Evolutionary conservation across 2,329 filamentous ascomycete genomes (phyloP), one percentile per base, ranked within the genome.

Genomic region (Xylaria sp.): DNA sequence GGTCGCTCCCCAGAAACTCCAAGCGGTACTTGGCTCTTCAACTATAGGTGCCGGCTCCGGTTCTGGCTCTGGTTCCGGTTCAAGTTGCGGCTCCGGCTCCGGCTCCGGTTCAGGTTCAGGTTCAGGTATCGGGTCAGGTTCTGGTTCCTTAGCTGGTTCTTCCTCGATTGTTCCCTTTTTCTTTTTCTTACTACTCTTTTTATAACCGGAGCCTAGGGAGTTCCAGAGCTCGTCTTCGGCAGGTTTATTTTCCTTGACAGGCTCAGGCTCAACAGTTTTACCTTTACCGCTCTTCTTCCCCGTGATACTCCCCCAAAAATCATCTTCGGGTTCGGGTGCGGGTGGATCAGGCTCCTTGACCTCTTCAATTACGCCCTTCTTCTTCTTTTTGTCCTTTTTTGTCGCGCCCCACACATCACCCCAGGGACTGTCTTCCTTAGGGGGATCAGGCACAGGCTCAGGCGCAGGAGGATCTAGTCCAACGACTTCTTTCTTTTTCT

Each of bases 1-100:
- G 12, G 82, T 81, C 60, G 84, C 87, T 37, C 84, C 85, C 82
- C 87, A 89, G 57, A 85, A 84, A 68, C 81, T 84, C 76, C 87
- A 88, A 72, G 87, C 87, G 66, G 86, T 86, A 63, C 65, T 63
- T 27, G 63, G 51, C 35, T 87, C 85, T 50, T 82, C 81, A 16
- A 76, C 79, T 42, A 79, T 75, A 59, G 79, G 71, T 57, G 79
- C 77, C 0, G 79, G 75, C n/a, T 75, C 73, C 0, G 77, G 76
- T 10, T 76, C 76, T 9, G 74, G 76, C 37, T 66, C 60, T 59
- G 62, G 59, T 6, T 60, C 78, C 12, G 73, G 70, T 69, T 78
- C 66, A 47, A 69, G 68, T 42, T 60, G 61, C 0, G 61, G 55
- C 37, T 50, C 61, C 0, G 69, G 71, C 21, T 76, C 73, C 3